Percentiles rank a stretch among this genome's conserved stretches.
phyloP scores from a whole-genome alignment of 139 green algal species.

The Coelastrella sp. region DNA sequence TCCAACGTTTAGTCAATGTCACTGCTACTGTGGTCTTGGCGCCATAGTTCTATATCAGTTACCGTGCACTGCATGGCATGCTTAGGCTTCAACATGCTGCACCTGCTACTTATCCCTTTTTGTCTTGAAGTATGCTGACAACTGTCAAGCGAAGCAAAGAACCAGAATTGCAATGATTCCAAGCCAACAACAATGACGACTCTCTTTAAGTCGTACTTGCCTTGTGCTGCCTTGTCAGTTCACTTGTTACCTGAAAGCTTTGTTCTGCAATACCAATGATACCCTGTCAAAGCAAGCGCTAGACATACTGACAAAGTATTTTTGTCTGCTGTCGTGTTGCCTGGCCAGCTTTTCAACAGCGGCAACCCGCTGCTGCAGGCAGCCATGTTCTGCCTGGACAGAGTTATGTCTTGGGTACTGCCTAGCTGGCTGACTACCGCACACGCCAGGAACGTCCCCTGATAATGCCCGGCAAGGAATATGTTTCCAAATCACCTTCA shows the following conservation, averaged over 20 bases:
- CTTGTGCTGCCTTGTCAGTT: too few relatives aligned
- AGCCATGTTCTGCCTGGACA: constrained; percentile 15
- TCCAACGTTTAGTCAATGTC: neutral
- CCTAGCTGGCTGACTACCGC: neutral
- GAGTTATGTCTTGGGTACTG: neutral
- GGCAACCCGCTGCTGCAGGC: constrained; percentile 28
- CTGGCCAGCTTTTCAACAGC: constrained; percentile 30
- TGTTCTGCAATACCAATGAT: too few relatives aligned
- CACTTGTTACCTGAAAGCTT: too few relatives aligned
- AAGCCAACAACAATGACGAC: too few relatives aligned
- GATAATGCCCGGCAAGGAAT: neutral
- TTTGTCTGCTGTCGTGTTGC: neutral
- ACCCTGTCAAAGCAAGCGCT: too few relatives aligned
- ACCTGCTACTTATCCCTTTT: neutral
- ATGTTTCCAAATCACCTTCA: too few relatives aligned
- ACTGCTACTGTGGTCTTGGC: too few relatives aligned
- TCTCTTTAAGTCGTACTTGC: too few relatives aligned
- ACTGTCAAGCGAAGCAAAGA: too few relatives aligned
- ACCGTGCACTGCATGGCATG: too few relatives aligned
- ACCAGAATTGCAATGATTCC: too few relatives aligned
- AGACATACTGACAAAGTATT: neutral
- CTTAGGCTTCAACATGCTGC: neutral
- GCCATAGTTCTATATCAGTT: too few relatives aligned
- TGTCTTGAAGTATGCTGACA: neutral
- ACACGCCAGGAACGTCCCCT: constrained; percentile 9